A percentile compares a stretch with the other conserved stretches of the same genome.
These are phyloP conservation scores for Wakefieldia striispora DNA, from an alignment of 768 basidiomycete species.

Conservation along the genomic window DNA sequence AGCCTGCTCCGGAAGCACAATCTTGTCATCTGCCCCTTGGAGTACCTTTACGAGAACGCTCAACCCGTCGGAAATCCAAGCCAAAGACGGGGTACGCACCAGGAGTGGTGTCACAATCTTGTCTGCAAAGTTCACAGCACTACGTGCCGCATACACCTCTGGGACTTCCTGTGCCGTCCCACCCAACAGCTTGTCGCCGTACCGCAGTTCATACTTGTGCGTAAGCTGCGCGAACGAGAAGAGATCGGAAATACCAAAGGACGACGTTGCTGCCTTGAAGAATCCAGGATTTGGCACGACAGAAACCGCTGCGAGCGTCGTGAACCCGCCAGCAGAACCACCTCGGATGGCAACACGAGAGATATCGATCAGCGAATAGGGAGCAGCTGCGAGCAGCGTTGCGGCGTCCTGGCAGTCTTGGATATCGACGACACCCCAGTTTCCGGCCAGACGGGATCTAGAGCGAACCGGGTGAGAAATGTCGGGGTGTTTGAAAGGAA, in stretches of 20 bases:
- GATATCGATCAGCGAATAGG: constrained; percentile 57
- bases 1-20: constrained; percentile 70
- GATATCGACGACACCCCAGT: constrained; percentile 78
- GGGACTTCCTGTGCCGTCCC: constrained; percentile 52
- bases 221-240: constrained; percentile 54
- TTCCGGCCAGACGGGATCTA: constrained; percentile 49
- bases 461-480: constrained; percentile 7
- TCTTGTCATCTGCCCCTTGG: constrained; percentile 61
- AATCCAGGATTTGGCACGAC: constrained; percentile 39
- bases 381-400: constrained; percentile 42
- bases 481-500: neutral
- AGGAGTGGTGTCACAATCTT: constrained; percentile 62
- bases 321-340: constrained; percentile 72
- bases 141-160: constrained; percentile 55
- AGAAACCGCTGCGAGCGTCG: constrained; percentile 50
- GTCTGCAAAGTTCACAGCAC: constrained; percentile 60
- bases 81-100: constrained; percentile 36
- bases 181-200: constrained; percentile 63
- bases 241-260: constrained; percentile 72
- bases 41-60: constrained; percentile 46
- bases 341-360: constrained; percentile 69
- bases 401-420: constrained; percentile 61
- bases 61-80: neutral
- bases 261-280: constrained; percentile 60
- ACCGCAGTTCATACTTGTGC: constrained; percentile 69